Percentiles rank a stretch among this genome's conserved stretches.
Evolutionary conservation across 106 monocot species (phyloP).

Genomic region (Hemerocallis citrina): DNA sequence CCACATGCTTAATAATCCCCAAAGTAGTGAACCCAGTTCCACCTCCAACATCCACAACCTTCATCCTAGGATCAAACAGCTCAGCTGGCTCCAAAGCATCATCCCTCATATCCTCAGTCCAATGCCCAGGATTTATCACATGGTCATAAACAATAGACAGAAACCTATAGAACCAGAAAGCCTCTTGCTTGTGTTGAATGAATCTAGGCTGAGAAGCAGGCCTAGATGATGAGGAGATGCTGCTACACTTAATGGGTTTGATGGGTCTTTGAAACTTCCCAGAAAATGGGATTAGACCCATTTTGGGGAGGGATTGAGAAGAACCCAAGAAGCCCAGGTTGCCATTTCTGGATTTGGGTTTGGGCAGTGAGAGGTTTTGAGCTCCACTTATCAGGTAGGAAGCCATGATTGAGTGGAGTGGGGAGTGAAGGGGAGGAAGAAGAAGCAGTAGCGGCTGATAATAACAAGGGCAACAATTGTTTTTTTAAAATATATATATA

Average conservation of each 20-base stretch:
- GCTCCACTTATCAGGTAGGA: slow-evolving; percentile 49
- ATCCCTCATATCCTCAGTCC: slow-evolving; percentile 98
- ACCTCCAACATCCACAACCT: slow-evolving; percentile 90
- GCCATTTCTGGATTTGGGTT: slow-evolving; percentile 15
- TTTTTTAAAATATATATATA: too few species aligned
- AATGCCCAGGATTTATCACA: slow-evolving; percentile 84
- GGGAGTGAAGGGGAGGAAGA: background rate
- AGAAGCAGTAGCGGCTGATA: too few species aligned
- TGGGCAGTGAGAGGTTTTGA: slow-evolving; percentile 32
- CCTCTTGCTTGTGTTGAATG: slow-evolving; percentile 98
- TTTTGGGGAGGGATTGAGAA: slow-evolving; percentile 6
- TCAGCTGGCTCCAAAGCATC: slow-evolving; percentile 92
- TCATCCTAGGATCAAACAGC: slow-evolving; percentile 44
- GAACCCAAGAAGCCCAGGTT: slow-evolving; percentile 33
- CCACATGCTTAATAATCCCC: slow-evolving; percentile 76
- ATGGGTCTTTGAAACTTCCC: background rate
- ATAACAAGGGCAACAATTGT: too few species aligned
- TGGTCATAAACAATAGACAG: slow-evolving; percentile 94
- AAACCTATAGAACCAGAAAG: slow-evolving; percentile 98
- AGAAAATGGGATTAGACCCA: background rate
- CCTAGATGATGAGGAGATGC: slow-evolving; percentile 26
- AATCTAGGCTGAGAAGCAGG: slow-evolving; percentile 76
- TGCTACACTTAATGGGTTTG: background rate
- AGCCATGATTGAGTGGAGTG: slow-evolving; percentile 25
- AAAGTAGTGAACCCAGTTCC: slow-evolving; percentile 91